Percentiles rank a stretch among this genome's conserved stretches.
These are phyloP conservation scores for Phytophthora cactorum DNA, from an alignment of 352 stramenopile species.

Conservation along the genomic window DNA sequence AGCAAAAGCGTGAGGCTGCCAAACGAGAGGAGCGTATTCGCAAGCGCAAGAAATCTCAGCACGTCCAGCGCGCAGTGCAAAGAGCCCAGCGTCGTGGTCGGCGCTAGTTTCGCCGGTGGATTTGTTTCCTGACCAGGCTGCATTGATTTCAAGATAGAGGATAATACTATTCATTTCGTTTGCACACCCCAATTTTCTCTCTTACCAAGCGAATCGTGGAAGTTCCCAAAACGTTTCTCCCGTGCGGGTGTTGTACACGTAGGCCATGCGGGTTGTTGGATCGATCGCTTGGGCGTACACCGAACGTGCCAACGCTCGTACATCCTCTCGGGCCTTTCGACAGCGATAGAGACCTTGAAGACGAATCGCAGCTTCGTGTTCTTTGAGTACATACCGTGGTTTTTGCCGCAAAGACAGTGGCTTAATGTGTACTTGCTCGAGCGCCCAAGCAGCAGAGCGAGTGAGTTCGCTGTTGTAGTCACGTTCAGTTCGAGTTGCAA, in stretches of 20 bases:
- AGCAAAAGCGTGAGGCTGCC: slow-evolving; percentile 74
- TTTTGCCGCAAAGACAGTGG: slow-evolving; percentile 15
- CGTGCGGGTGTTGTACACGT: slow-evolving; percentile 68
- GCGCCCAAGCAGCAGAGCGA: slow-evolving; percentile 37
- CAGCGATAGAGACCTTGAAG: slow-evolving; percentile 69
- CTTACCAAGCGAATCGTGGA: slow-evolving; percentile 47
- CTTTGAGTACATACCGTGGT: slow-evolving; percentile 19
- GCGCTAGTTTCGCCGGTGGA: slow-evolving; percentile 22
- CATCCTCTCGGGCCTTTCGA: slow-evolving; percentile 50
- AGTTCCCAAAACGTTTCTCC: slow-evolving; percentile 59
- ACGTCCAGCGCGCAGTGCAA: slow-evolving; percentile 65
- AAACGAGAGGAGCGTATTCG: slow-evolving; percentile 87
- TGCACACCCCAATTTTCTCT: slow-evolving; percentile 1
- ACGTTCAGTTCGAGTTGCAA: slow-evolving; percentile 14
- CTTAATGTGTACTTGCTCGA: slow-evolving; percentile 34
- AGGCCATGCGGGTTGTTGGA: slow-evolving; percentile 46
- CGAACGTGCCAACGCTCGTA: slow-evolving; percentile 39
- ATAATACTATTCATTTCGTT: slow-evolving; percentile 39
- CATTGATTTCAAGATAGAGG: slow-evolving; percentile 29
- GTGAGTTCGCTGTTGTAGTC: slow-evolving; percentile 33
- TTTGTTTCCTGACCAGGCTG: neutral
- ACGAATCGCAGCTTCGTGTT: slow-evolving; percentile 42
- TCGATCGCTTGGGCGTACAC: slow-evolving; percentile 59
- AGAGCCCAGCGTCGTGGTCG: slow-evolving; percentile 54
- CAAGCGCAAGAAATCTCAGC: slow-evolving; percentile 79